Conservation (phyloP, 2,329 filamentous ascomycete genomes). For the Pseudopithomyces maydicus region DNA sequence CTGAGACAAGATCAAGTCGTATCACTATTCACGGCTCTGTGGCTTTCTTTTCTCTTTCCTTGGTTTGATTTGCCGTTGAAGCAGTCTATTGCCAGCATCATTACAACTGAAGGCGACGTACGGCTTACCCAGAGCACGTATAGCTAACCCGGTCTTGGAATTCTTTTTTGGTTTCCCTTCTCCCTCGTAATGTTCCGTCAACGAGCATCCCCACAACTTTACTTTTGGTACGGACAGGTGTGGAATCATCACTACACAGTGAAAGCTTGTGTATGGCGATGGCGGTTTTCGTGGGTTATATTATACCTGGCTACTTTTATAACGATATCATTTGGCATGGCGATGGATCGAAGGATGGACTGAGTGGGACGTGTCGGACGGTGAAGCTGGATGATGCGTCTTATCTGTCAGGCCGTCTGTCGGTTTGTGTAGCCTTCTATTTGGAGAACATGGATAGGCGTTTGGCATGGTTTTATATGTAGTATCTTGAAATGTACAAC, state of each 20-base stretch:
- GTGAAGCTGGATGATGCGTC: background rate
- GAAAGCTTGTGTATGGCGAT: background rate
- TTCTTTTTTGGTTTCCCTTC: background rate
- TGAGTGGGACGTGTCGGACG: background rate
- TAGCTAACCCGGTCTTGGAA: background rate
- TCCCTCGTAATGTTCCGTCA: constrained; percentile 5
- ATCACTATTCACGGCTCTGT: background rate
- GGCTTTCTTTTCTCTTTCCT: constrained; percentile 3
- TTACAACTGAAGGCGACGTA: constrained; percentile 1
- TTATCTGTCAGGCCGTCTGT: background rate
- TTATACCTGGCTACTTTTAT: constrained; percentile 5
- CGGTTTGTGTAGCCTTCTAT: background rate
- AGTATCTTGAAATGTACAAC: constrained; percentile 1
- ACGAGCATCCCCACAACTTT: background rate
- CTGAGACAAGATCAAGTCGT: background rate
- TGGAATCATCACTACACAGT: background rate
- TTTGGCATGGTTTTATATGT: background rate
- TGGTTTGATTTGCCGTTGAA: constrained; percentile 2
- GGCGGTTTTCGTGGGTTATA: background rate
- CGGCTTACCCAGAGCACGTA: background rate
- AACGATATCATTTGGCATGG: constrained; percentile 2
- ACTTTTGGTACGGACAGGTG: background rate
- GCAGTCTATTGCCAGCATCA: background rate
- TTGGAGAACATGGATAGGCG: constrained; percentile 1
- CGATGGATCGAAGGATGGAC: background rate